Evolutionary conservation across 768 basidiomycete species (phyloP).

Genomic region (Trametes coccinea): DNA sequence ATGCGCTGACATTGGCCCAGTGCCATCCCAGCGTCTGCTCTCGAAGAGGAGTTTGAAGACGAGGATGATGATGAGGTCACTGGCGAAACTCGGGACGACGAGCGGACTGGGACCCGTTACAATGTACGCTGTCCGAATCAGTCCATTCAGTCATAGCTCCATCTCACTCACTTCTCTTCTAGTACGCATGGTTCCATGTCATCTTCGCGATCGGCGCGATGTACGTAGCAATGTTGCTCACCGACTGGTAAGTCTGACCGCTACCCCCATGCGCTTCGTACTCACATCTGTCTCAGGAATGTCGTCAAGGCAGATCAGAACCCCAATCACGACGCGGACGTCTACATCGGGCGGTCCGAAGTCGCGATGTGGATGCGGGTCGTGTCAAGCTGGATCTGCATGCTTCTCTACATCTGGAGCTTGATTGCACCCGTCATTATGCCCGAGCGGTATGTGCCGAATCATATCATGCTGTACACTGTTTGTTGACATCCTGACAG

Average conservation of each 20-base stretch:
- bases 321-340: conserved; percentile 59
- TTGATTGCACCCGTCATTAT: conserved; percentile 85
- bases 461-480: no score
- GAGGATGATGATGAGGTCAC: conserved; percentile 75
- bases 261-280: conserved; percentile 1
- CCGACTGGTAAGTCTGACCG: conserved; percentile 83
- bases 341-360: conserved; percentile 94
- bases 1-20: conserved; percentile 37
- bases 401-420: conserved; percentile 84
- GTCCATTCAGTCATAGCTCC: background rate
- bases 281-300: conserved; percentile 52
- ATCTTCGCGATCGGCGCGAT: conserved; percentile 95
- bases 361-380: conserved; percentile 99
- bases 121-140: conserved; percentile 58
- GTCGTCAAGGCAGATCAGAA: conserved; percentile 56
- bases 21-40: conserved; percentile 90
- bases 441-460: conserved; percentile 76
- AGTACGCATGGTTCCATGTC: conserved; percentile 99
- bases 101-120: conserved; percentile 90
- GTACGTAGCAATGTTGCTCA: conserved; percentile 97
- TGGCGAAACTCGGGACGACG: conserved; percentile 85
- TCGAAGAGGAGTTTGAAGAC: conserved; percentile 72
- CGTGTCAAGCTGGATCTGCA: conserved; percentile 94
- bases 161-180: conserved; percentile 11
- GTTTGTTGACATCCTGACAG: conserved; percentile 10